Base-by-base conservation (phyloP, 352 stramenopile genomes). In the Phytophthora ohioensis region DNA sequence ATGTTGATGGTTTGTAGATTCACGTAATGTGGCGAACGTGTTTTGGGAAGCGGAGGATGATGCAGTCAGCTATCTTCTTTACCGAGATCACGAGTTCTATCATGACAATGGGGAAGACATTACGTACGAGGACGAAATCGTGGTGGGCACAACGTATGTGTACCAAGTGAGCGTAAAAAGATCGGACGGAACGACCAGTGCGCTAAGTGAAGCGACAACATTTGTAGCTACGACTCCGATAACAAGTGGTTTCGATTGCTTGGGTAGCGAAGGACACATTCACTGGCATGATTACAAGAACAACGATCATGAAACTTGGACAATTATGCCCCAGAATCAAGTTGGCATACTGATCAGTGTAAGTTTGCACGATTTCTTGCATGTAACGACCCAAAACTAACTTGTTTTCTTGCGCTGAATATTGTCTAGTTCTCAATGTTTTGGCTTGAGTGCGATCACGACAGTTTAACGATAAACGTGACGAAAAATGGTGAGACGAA, bases 381-480 rank as follows among this genome's bases (percentile, higher is more conserved):
- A 5, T 41, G 21, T 30, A 21, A 17, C 21, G 21, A 27, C 21
- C 21, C 21, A 42, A 27, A 30, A 59, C 5, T 62, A 51, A 61
- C n/a, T 13, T 55, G 5, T n/a, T 47, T 62, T 30, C 17, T 56
- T 21, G 30, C 41, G 39, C 42, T 62, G 8, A 0, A 27, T 15
- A 5, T 30, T 34, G 35, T 48, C 0, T 56, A 87, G 66, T 57
- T 90, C 6, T 78, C 76, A 0, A 63, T 51, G 9, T 92, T 92
- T 60, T 81, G 69, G 58, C 72, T 92, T 6, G 84, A 92, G 46
- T 92, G 84, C 36, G 70, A 90, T 43, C 80, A 90, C 43, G 84
- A 91, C 17, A 67, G 34, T 5, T 58, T 90, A 27, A 45, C 58
- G 5, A 75, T 91, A 17, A 61, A 42, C 3, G 59, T 66, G 2